Evolutionary conservation across 2,329 filamentous ascomycete genomes (phyloP), one percentile per base, ranked within the genome.

Genomic region (Diplocarpon rosae): DNA sequence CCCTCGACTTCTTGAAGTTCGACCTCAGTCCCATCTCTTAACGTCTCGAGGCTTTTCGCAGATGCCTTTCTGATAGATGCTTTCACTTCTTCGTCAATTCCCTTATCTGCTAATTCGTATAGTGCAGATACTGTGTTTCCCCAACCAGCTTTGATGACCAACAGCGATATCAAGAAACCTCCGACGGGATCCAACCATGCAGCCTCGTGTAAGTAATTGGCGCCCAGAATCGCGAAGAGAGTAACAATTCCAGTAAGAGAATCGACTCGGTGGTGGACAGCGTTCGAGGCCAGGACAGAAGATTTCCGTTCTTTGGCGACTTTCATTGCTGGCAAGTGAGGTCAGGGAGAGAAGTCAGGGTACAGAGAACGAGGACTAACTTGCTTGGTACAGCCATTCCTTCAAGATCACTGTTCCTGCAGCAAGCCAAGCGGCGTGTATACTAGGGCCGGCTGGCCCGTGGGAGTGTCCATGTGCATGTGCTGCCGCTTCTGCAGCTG

Each of bases 381-480:
- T 98, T 52, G 90, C 87, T 69, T 84, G 82, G 62, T 96, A 98
- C 20, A 98, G 70, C 86, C 89, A 98, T 66, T 98, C 92, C 67
- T 98, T 98, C 58, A 96, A 70, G 20, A 87, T 65, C 46, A 98
- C 92, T 1, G 87, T 95, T 15, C 86, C 90, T 33, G 78, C 83
- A 30, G 92, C 90, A 48, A 98, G 69, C 92, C 92, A 98, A 7
- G 86, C 90, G 16, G 92, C 92, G 63, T 96, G 89, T 53, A 98
- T 75, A 63, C 86, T 94, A 0, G 92, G 92, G 1, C 80, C 76
- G 30, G 30, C 73, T 34, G 64, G 69, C 5, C 39, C 39, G 14
- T 42, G 39, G 20, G 20, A 37, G 62, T 84, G 80, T 47, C 72
- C 70, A 59, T 86, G 75, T 59, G 68, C 66, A 62, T 83, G 69